Conservation (phyloP, 352 stramenopile genomes). For the Pythium oligandrum region DNA sequence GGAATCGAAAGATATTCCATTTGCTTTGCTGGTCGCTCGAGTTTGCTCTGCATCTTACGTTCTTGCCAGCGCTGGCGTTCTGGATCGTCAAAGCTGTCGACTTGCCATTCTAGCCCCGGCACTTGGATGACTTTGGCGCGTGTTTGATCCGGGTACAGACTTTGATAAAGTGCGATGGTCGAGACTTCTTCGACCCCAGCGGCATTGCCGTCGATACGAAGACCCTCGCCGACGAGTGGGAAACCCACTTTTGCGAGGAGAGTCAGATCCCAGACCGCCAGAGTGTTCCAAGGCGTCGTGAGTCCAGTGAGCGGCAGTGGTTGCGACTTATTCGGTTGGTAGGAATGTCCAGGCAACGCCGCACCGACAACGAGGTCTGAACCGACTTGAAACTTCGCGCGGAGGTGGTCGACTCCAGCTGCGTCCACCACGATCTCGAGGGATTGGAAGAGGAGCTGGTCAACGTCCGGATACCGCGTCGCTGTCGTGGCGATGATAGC, state of each 20-base stretch:
- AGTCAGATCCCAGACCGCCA: slow-evolving; percentile 91
- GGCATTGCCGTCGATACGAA: slow-evolving; percentile 41
- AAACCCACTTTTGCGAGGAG: slow-evolving; percentile 91
- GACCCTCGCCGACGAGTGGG: slow-evolving; percentile 82
- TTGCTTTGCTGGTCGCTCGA: slow-evolving; percentile 76
- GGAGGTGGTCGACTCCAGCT: slow-evolving; percentile 50
- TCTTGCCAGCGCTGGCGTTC: slow-evolving; percentile 89
- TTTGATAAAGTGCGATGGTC: slow-evolving; percentile 90
- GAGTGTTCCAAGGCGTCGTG: slow-evolving; percentile 95
- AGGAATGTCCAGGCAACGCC: slow-evolving; percentile 77
- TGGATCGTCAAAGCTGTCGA: slow-evolving; percentile 52
- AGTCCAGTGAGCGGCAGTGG: slow-evolving; percentile 72
- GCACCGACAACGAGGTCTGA: slow-evolving; percentile 89
- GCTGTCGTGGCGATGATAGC: slow-evolving; percentile 80
- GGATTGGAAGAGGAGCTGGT: slow-evolving; percentile 86
- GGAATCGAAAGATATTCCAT: slow-evolving; percentile 49
- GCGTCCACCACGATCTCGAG: slow-evolving; percentile 82
- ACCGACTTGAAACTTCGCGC: slow-evolving; percentile 57
- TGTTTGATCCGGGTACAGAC: slow-evolving; percentile 54
- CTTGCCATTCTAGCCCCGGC: slow-evolving; percentile 76
- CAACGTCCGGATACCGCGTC: slow-evolving; percentile 39
- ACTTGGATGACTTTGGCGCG: slow-evolving; percentile 85
- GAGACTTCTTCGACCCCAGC: slow-evolving; percentile 93
- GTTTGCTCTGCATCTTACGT: slow-evolving; percentile 94
- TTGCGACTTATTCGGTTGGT: slow-evolving; percentile 32